phyloP scores from a whole-genome alignment of 1,284 basidiomycete species.

The Ustilago nuda region DNA sequence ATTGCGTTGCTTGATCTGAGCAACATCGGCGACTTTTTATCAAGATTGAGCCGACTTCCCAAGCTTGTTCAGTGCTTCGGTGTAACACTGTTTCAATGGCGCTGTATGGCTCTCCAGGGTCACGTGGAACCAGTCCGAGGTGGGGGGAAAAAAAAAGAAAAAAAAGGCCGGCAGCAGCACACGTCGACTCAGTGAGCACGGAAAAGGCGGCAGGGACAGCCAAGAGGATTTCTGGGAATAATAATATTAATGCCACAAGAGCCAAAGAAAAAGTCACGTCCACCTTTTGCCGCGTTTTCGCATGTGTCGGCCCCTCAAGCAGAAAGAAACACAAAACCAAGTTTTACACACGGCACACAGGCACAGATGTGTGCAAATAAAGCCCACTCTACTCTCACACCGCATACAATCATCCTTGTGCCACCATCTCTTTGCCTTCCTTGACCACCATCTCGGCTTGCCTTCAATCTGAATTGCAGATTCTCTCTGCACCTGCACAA shows the following conservation, averaged over 20 bases:
- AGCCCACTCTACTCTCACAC: neutral
- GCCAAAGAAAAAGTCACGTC: neutral
- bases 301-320: constrained; percentile 18
- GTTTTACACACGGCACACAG: neutral
- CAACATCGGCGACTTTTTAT: constrained; percentile 7
- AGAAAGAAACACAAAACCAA: neutral
- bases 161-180: neutral
- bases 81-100: neutral
- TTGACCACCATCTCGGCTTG: neutral
- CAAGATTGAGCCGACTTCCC: constrained; percentile 1
- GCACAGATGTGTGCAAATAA: neutral
- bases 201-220: neutral
- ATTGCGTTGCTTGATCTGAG: constrained; percentile 5
- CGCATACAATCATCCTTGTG: neutral
- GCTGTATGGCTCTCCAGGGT: neutral
- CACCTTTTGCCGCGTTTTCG: constrained; percentile 13
- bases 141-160: too few species aligned
- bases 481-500: too few species aligned
- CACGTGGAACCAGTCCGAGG: constrained; percentile 3
- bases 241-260: too few species aligned
- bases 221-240: neutral
- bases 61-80: neutral
- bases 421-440: neutral
- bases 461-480: neutral
- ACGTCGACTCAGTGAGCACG: constrained; percentile 8